Evolutionary conservation across 305 asterid genomes (phyloP).

Genomic region (Fraxinus paxiana): DNA sequence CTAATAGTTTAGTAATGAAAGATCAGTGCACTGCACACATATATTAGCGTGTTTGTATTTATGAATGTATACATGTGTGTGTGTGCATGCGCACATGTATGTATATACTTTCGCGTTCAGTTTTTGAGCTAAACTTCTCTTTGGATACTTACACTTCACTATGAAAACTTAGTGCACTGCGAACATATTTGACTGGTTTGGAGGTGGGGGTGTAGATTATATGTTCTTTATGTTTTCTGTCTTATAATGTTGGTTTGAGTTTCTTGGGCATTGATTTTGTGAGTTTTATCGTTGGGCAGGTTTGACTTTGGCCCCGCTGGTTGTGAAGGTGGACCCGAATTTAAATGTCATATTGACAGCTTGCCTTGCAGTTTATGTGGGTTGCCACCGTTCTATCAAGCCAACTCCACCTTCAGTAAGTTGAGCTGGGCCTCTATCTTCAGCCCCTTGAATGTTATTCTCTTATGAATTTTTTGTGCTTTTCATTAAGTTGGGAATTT

Average conservation of each 20-base stretch:
- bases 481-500: conserved; percentile 18
- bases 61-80: not conserved
- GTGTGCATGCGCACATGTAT: not conserved
- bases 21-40: not conserved
- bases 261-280: not conserved
- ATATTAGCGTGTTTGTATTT: not conserved
- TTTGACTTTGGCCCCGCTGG: conserved; percentile 47
- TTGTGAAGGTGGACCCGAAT: conserved; percentile 51
- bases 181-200: not conserved
- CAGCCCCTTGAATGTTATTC: not conserved
- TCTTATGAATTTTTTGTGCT: not conserved
- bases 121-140: not conserved
- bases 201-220: not conserved
- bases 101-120: not conserved
- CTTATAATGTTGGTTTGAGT: not conserved
- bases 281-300: conserved; percentile 26
- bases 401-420: conserved; percentile 51
- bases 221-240: not conserved
- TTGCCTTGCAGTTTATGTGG: conserved; percentile 49
- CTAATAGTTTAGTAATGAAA: not conserved
- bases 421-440: not conserved
- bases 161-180: not conserved
- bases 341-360: conserved; percentile 48
- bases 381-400: conserved; percentile 51
- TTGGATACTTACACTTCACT: not conserved